These are phyloP conservation scores for Picea mariana DNA, from an alignment of 83 land plant species.

Conservation along the genomic window DNA sequence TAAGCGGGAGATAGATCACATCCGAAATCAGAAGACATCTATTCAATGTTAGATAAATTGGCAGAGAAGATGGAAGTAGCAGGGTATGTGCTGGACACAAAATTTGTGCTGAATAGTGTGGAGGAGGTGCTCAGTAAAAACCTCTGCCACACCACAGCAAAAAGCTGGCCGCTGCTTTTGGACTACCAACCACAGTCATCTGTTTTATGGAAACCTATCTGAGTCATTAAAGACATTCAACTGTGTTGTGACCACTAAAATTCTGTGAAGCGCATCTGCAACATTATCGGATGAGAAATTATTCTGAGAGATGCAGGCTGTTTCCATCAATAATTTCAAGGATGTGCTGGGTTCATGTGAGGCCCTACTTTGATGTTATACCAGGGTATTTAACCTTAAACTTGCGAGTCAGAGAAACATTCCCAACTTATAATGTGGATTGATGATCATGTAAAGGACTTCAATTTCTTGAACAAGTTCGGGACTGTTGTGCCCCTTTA, in stretches of 20 bases:
- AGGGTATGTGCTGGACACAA: conserved; percentile 46
- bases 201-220: not conserved
- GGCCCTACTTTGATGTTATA: too few relatives aligned
- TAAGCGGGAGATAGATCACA: conserved; percentile 49
- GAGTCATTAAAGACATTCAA: not conserved
- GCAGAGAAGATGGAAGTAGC: conserved; percentile 29
- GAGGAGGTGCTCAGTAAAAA: conserved; percentile 38
- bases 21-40: conserved; percentile 37
- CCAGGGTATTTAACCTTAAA: too few relatives aligned
- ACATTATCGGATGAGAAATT: not conserved
- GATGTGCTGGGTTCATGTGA: not conserved
- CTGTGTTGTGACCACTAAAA: conserved; percentile 10
- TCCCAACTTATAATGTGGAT: too few relatives aligned
- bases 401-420: too few relatives aligned
- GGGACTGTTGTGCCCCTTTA: too few relatives aligned
- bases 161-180: conserved; percentile 52
- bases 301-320: conserved; percentile 8
- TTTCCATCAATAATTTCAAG: conserved; percentile 12
- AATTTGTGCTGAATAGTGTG: conserved; percentile 34
- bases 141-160: conserved; percentile 46
- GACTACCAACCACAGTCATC: not conserved
- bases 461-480: too few relatives aligned
- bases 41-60: conserved; percentile 35
- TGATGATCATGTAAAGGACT: too few relatives aligned
- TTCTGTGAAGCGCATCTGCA: not conserved